phyloP scores from a whole-genome alignment of 108 stramenopile species.

The Craspedostauros australis region DNA sequence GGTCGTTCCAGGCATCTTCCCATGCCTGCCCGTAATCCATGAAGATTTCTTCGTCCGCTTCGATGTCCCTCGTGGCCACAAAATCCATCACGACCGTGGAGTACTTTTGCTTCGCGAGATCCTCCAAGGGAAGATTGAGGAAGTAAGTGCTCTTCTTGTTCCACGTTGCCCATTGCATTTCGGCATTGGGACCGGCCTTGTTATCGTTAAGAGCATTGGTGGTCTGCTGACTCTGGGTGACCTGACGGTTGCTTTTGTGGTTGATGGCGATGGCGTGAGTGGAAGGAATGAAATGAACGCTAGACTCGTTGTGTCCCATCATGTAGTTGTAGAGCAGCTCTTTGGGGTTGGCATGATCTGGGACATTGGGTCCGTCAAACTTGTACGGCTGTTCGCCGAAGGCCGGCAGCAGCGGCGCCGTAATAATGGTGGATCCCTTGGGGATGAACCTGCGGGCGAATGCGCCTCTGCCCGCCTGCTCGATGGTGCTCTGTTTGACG shows the following conservation, averaged over 20 bases:
- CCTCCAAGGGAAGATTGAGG: slow-evolving; percentile 10
- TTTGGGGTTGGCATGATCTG: background rate
- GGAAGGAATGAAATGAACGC: slow-evolving; percentile 14
- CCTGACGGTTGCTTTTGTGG: slow-evolving; percentile 10
- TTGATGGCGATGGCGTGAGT: slow-evolving; percentile 14
- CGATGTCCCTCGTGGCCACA: slow-evolving; percentile 27
- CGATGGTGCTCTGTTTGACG: slow-evolving; percentile 7
- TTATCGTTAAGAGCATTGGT: background rate
- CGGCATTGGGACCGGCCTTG: slow-evolving; percentile 24
- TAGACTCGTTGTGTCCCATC: slow-evolving; percentile 8
- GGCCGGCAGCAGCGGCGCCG: slow-evolving; percentile 19
- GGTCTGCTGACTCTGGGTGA: background rate
- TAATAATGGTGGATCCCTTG: slow-evolving; percentile 14
- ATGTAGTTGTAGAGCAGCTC: slow-evolving; percentile 17
- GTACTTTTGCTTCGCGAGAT: slow-evolving; percentile 19
- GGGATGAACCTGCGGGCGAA: slow-evolving; percentile 7
- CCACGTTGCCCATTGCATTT: slow-evolving; percentile 28
- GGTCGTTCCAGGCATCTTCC: slow-evolving; percentile 45
- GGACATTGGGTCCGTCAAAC: background rate
- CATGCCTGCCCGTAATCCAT: slow-evolving; percentile 54
- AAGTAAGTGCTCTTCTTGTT: slow-evolving; percentile 22
- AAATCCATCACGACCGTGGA: slow-evolving; percentile 19
- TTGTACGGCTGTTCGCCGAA: background rate
- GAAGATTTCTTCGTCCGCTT: slow-evolving; percentile 51
- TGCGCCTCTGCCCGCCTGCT: slow-evolving; percentile 11